Percentiles rank a stretch among this genome's conserved stretches.
Conservation (phyloP, 345 rosid species). For the Raphanus sativus region DNA sequence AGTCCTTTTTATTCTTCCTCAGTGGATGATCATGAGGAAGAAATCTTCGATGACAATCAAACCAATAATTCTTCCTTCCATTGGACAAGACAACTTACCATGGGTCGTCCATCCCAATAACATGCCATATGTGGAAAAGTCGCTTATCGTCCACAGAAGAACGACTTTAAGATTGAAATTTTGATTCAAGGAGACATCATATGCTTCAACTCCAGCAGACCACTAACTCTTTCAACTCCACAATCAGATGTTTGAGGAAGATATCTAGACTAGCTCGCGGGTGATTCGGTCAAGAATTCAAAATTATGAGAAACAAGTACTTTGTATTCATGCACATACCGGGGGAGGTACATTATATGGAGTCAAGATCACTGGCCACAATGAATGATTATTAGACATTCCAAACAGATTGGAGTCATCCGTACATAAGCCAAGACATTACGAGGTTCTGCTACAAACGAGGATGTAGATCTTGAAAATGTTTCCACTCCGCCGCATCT, state of each 20-base stretch:
- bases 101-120: neutral
- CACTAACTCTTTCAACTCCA: neutral
- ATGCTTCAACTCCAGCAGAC: neutral
- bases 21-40: neutral
- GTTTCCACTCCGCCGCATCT: neutral
- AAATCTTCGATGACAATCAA: neutral
- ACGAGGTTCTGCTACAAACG: neutral
- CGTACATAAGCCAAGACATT: neutral
- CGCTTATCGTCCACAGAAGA: neutral
- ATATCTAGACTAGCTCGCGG: neutral
- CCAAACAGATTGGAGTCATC: neutral
- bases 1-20: neutral
- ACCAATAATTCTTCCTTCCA: neutral
- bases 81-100: neutral
- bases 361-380: neutral
- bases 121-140: neutral
- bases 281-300: neutral
- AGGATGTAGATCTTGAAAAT: neutral
- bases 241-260: neutral
- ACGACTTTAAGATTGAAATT: neutral
- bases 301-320: neutral
- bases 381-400: neutral
- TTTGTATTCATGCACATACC: neutral
- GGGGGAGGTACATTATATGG: neutral
- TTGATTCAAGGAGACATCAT: neutral